phyloP scores from a whole-genome alignment of 1,139 yeast species.

The Candida sp. region DNA sequence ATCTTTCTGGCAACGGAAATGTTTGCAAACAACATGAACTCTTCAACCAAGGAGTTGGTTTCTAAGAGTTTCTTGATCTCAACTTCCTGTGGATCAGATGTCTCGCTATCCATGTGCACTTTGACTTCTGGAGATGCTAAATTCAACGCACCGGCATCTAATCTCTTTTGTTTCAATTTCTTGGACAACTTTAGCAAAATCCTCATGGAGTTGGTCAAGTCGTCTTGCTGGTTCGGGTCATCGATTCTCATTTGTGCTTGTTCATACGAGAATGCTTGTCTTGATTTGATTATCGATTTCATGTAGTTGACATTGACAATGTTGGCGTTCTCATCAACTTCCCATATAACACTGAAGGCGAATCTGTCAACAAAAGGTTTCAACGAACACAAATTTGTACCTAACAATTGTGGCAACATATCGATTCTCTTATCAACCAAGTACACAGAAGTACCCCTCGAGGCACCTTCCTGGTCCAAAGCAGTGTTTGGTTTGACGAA shows the following conservation, averaged over 20 bases:
- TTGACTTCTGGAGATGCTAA: constrained; percentile 98
- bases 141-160: constrained; percentile 96
- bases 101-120: constrained; percentile 96
- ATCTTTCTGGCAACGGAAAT: constrained; percentile 95
- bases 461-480: constrained; percentile 94
- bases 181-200: constrained; percentile 77
- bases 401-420: constrained; percentile 95
- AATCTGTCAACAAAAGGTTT: constrained; percentile 96
- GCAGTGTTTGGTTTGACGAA: constrained; percentile 95
- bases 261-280: constrained; percentile 96
- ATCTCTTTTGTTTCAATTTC: constrained; percentile 80
- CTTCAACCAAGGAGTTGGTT: constrained; percentile 96
- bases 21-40: constrained; percentile 97
- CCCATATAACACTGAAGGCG: constrained; percentile 98
- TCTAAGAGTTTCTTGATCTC: constrained; percentile 88
- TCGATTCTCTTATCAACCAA: constrained; percentile 99
- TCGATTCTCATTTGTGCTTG: constrained; percentile 93
- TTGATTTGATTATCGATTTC: constrained; percentile 88
- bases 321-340: constrained; percentile 83
- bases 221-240: constrained; percentile 77
- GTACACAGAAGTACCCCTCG: constrained; percentile 97
- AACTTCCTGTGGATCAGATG: constrained; percentile 96
- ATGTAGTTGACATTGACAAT: constrained; percentile 82
- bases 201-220: constrained; percentile 89
- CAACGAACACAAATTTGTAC: constrained; percentile 95